Base-by-base conservation (phyloP, 1,139 yeast genomes). In the Wickerhamomyces sp. region DNA sequence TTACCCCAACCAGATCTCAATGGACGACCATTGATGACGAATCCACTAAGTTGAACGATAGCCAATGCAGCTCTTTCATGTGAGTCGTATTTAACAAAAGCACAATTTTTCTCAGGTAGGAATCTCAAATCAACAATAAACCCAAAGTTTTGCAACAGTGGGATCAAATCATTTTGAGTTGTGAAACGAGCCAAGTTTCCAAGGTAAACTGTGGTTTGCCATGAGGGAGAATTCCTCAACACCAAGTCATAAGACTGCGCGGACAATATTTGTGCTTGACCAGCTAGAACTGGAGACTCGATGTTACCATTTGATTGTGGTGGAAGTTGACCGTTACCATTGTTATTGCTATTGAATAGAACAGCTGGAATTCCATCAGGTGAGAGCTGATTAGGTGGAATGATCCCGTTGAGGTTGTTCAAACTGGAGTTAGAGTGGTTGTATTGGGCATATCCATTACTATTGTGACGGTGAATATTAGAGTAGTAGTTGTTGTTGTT, bases 1-100 rank as follows among this genome's bases (percentile, higher is more conserved):
- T 76, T 83, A 33, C 95, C 95, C 96, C 96, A 87, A 22, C 94
- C 93, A 51, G 89, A 78, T 55, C 80, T 81, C 54, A 87, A 62
- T 22, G 84, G 81, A 55, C 95, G 72, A 17, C 95, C 95, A 55
- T 82, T 79, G 44, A 87, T 64, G 38, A 71, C 71, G 49, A 75
- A 74, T n/a, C 94, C 94, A 16, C 78, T 72, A 43, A 87, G 66
- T 52, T 84, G 91, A 19, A 82, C 83, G 51, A 87, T 86, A 35
- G 95, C 94, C 57, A 84, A 66, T 2, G 95, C 94, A 5, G 96
- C 96, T 43, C 86, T 68, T 52, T 86, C 95, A 58, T 87, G 96
- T 30, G 84, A 71, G 51, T 84, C 95, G 54, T 80, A 86, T 59
- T 81, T 82, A 42, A 84, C 91, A 66, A 87, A 87, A 4, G 91